Evolutionary conservation across 2,329 filamentous ascomycete species (phyloP).

Genomic region (Hymenoscyphus fraxineus): DNA sequence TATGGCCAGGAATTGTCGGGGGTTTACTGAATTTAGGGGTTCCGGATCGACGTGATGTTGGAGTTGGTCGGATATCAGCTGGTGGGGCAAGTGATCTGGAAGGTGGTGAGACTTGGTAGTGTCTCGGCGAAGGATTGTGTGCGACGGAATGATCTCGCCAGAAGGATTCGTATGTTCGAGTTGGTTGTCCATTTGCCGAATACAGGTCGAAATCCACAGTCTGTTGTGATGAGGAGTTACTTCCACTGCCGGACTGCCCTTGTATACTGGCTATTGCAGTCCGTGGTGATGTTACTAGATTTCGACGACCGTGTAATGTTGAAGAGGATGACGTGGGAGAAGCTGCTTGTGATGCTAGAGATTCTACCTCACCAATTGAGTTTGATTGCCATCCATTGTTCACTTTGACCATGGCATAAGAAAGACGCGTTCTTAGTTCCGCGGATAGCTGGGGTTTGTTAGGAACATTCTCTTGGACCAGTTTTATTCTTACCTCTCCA

Average conservation of each 20-base stretch:
- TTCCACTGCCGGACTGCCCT: constrained; percentile 20
- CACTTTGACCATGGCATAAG: constrained; percentile 92
- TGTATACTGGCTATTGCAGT: constrained; percentile 39
- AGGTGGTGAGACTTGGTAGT: constrained; percentile 48
- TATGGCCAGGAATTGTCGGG: constrained; percentile 28
- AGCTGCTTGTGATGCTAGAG: constrained; percentile 63
- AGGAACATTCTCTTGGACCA: constrained; percentile 15
- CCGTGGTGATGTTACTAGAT: constrained; percentile 53
- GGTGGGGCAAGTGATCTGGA: constrained; percentile 35
- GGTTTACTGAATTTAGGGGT: constrained; percentile 32
- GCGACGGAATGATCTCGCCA: constrained; percentile 42
- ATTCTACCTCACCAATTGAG: constrained; percentile 73
- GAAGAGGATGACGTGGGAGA: constrained; percentile 60
- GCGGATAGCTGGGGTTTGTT: constrained; percentile 37
- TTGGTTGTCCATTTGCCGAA: constrained; percentile 32
- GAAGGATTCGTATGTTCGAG: constrained; percentile 42
- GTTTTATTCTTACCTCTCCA: constrained; percentile 60
- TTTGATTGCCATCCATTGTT: constrained; percentile 83
- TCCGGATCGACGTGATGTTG: constrained; percentile 30
- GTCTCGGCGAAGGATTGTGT: constrained; percentile 35
- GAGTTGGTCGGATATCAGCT: constrained; percentile 36
- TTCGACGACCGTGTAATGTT: constrained; percentile 49
- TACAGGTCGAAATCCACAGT: constrained; percentile 35
- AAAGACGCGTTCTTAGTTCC: constrained; percentile 77
- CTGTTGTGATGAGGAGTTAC: constrained; percentile 16